These are phyloP conservation scores for Asparagopsis taxiformis DNA, from an alignment of 31 red algal species.

Conservation along the genomic window DNA sequence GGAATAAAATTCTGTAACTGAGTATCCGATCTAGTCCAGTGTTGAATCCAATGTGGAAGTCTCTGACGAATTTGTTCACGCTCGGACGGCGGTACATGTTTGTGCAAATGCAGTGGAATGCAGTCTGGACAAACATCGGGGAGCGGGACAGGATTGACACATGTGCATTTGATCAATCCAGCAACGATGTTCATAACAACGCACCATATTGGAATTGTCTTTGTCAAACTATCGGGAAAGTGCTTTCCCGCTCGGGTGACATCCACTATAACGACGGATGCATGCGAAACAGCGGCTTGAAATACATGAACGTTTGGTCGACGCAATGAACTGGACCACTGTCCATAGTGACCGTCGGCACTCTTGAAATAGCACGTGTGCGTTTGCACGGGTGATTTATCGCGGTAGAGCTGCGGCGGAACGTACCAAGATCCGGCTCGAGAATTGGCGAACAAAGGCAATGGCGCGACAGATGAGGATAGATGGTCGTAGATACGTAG, in stretches of 20 bases:
- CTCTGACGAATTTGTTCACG: conserved; percentile 14
- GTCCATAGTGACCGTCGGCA: conserved; percentile 66
- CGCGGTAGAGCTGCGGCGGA: conserved; percentile 14
- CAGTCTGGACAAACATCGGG: conserved; percentile 10
- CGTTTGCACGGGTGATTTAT: no score
- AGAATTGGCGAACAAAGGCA: conserved; percentile 56
- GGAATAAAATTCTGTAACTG: conserved; percentile 20
- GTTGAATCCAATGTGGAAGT: conserved; percentile 30
- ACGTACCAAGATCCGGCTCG: conserved; percentile 71
- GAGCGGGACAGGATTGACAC: background rate
- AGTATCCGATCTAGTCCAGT: conserved; percentile 21
- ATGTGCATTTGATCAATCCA: conserved; percentile 6
- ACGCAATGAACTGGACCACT: conserved; percentile 51
- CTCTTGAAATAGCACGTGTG: conserved; percentile 41
- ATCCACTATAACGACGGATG: conserved; percentile 49
- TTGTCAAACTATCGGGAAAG: conserved; percentile 55
- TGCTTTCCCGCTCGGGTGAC: conserved; percentile 62
- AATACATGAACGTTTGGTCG: conserved; percentile 62
- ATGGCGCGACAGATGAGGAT: background rate
- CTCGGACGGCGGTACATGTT: conserved; percentile 34
- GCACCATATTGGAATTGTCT: conserved; percentile 73
- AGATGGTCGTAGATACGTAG: conserved; percentile 27
- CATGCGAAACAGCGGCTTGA: conserved; percentile 9
- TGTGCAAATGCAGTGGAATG: conserved; percentile 27
- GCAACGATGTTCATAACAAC: conserved; percentile 52